phyloP scores from a whole-genome alignment of 1,284 basidiomycete species.

The Porodaedalea pini region DNA sequence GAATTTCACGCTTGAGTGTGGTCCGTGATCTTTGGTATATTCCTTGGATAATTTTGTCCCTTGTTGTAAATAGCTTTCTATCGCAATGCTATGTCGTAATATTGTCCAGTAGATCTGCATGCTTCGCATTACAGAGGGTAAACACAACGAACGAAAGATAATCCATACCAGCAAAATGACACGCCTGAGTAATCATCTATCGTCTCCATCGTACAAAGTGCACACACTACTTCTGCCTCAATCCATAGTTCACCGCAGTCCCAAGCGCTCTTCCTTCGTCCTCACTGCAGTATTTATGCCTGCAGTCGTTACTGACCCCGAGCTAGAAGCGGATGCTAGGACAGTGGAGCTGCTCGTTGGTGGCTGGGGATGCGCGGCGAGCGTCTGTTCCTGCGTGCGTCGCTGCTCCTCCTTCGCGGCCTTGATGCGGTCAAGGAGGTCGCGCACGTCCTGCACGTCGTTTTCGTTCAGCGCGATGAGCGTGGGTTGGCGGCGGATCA shows the following conservation, averaged over 20 bases:
- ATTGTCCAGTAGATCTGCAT: too few relatives aligned
- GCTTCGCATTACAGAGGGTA: too few relatives aligned
- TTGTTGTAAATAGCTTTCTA: too few relatives aligned
- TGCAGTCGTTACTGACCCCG: slow-evolving; percentile 22
- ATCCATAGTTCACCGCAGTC: slow-evolving; percentile 29
- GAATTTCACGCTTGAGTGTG: slow-evolving; percentile 12
- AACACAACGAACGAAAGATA: too few relatives aligned
- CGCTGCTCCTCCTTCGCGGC: slow-evolving; percentile 1
- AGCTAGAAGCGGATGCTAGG: slow-evolving; percentile 33
- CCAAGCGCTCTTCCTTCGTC: slow-evolving; percentile 37
- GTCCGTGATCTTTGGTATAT: too few relatives aligned
- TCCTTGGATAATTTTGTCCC: too few relatives aligned
- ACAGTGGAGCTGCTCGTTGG: slow-evolving; percentile 20
- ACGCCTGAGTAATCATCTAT: too few relatives aligned
- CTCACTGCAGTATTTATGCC: slow-evolving; percentile 31
- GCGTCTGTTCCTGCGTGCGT: background rate
- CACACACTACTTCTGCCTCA: too few relatives aligned
- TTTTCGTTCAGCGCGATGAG: slow-evolving; percentile 67
- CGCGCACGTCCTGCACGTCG: slow-evolving; percentile 72
- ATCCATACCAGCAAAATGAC: too few relatives aligned
- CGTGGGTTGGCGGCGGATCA: slow-evolving; percentile 75
- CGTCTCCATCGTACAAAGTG: too few relatives aligned
- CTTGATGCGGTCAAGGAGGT: slow-evolving; percentile 24
- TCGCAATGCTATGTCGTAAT: too few relatives aligned
- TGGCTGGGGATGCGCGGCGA: slow-evolving; percentile 13